Evolutionary conservation across 805 yeast species (phyloP), one percentile per base, ranked within the genome.

Genomic region (Wickerhamia fluorescens): DNA sequence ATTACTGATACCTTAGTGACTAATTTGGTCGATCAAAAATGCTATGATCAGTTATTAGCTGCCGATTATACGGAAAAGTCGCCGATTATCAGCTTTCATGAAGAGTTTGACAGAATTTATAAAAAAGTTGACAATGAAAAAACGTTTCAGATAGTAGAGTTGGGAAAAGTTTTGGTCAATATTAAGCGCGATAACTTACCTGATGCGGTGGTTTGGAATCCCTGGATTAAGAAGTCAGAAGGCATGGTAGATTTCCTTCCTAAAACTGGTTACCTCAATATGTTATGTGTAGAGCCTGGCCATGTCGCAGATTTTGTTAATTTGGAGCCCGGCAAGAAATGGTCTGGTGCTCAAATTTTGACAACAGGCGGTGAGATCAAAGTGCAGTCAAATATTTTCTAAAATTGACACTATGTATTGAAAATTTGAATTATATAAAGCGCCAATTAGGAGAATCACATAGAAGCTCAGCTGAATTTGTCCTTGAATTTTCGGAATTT

Each of bases 211-310:
- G 96, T 92, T 31, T 92, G 98, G 98, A 92, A 92, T 56, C 98
- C 98, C 20, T 92, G 97, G 98, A 65, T 73, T 41, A 70, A 80
- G 33, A 84, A 82, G 53, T 73, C 92, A n/a, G 65, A 60, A 14
- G 78, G 80, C 2, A 84, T 92, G 89, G 78, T 66, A 23, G 98
- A 92, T 58, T 92, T 89, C 47, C 71, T 68, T 44, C 98, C 97
- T 28, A 85, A 83, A 51, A 55, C 58, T 30, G 97, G 96, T 5
- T 92, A 67, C 63, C 68, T 75, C 41, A 66, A 78, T 25, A 89
- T 92, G 97, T 74, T 92, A 34, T 92, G 98, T 59, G 72, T 92
- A 33, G 98, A 92, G 57, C 94, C 96, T 3, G 98, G 98, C 24
- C 68, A 78, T 42, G 97, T 92, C 22, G 68, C 73, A 34, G 75